Conservation (phyloP, 2,329 filamentous ascomycete genomes). For the Diaporthe destruens region DNA sequence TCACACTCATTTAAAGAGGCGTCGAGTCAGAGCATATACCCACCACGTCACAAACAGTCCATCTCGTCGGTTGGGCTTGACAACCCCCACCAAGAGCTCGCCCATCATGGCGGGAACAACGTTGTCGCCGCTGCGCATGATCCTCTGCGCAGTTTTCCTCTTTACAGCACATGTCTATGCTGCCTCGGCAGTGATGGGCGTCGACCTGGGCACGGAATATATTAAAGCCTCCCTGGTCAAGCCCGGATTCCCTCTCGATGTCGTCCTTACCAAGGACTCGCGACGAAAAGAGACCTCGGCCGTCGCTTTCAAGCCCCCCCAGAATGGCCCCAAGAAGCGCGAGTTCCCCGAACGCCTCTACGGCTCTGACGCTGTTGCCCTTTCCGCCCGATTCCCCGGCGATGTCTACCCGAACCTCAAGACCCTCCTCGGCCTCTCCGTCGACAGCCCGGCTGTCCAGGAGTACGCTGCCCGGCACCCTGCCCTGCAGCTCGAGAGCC, state of each 20-base stretch:
- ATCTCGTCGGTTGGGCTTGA: constrained; percentile 28
- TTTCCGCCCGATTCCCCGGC: constrained; percentile 87
- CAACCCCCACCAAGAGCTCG: constrained; percentile 39
- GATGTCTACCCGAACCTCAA: constrained; percentile 98
- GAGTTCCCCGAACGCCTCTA: constrained; percentile 90
- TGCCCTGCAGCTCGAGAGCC: constrained; percentile 75
- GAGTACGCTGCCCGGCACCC: constrained; percentile 84
- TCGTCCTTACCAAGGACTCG: constrained; percentile 97
- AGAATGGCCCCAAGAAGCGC: constrained; percentile 71
- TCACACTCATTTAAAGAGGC: constrained; percentile 14
- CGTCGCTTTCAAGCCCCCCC: constrained; percentile 92
- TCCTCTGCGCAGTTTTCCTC: constrained; percentile 56
- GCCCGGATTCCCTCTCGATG: constrained; percentile 95
- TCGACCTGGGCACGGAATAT: constrained; percentile 96
- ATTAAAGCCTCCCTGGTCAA: constrained; percentile 97
- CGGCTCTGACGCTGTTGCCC: constrained; percentile 89
- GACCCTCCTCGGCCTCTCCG: constrained; percentile 81
- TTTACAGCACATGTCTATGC: constrained; percentile 65
- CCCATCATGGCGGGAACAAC: constrained; percentile 55
- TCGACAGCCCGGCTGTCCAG: constrained; percentile 71
- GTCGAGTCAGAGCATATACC: constrained; percentile 9
- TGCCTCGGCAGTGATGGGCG: constrained; percentile 82
- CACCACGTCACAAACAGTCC: constrained; percentile 8
- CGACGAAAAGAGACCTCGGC: constrained; percentile 94
- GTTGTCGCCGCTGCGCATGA: constrained; percentile 52